phyloP scores from a whole-genome alignment of 495 filamentous ascomycete species.

The Talaromyces proteolyticus region DNA sequence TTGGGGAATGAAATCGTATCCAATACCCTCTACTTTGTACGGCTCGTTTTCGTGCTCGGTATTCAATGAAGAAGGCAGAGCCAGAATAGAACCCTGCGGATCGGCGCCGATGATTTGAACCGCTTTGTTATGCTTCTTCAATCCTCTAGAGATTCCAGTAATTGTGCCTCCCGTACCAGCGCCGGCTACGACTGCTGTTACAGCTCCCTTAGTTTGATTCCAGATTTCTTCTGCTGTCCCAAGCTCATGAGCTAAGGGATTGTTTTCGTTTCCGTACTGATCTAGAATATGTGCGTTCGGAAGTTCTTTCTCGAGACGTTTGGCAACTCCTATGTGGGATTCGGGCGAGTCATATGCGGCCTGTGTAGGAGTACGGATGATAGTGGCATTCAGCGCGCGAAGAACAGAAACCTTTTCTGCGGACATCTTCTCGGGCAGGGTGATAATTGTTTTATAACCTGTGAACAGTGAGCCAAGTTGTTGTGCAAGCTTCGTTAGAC shows the following conservation, averaged over 20 bases:
- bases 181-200: conserved; percentile 83
- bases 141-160: conserved; percentile 77
- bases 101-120: conserved; percentile 89
- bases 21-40: conserved; percentile 98
- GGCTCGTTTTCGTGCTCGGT: conserved; percentile 69
- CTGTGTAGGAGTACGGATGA: conserved; percentile 94
- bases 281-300: conserved; percentile 96
- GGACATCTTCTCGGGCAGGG: conserved; percentile 98
- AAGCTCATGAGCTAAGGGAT: conserved; percentile 88
- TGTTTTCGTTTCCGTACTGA: conserved; percentile 89
- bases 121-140: conserved; percentile 77
- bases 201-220: conserved; percentile 78
- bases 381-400: conserved; percentile 88
- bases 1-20: conserved; percentile 96
- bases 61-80: conserved; percentile 72
- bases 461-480: background rate
- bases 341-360: conserved; percentile 92
- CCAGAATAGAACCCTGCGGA: conserved; percentile 83
- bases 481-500: background rate
- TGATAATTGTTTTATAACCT: conserved; percentile 96
- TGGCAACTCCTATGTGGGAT: conserved; percentile 93
- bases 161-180: conserved; percentile 96
- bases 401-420: conserved; percentile 95
- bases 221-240: conserved; percentile 97
- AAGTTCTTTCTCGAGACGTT: conserved; percentile 85